Conservation (phyloP, 169 alveolate genomes). For the Plasmodium yoelii region DNA sequence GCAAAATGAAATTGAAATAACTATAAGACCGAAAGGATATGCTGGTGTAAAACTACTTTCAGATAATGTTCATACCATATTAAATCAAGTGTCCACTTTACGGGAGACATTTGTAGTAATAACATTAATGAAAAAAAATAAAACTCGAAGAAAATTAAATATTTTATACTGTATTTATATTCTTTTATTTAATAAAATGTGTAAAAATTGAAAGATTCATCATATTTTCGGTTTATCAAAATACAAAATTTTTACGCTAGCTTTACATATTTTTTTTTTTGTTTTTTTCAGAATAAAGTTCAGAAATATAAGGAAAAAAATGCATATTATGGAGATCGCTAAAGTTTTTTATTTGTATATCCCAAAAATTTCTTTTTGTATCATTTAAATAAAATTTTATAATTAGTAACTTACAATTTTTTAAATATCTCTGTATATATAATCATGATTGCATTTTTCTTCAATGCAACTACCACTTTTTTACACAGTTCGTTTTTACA, state of each 20-base stretch:
- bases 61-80: conserved; percentile 33
- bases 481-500: too few species aligned
- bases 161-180: conserved; percentile 10
- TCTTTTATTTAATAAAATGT: neutral
- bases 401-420: neutral
- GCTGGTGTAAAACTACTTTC: conserved; percentile 74
- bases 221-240: too few species aligned
- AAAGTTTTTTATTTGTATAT: neutral
- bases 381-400: neutral
- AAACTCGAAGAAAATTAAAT: neutral
- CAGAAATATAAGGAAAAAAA: conserved; percentile 55
- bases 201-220: too few species aligned
- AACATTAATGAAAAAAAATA: conserved; percentile 19
- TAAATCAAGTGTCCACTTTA: conserved; percentile 36
- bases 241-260: too few species aligned
- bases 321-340: conserved; percentile 34
- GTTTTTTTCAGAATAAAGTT: conserved; percentile 34
- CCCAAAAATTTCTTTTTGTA: neutral
- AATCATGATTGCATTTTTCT: neutral
- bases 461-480: too few species aligned
- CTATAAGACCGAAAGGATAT: conserved; percentile 68
- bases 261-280: neutral
- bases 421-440: conserved; percentile 8
- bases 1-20: conserved; percentile 59
- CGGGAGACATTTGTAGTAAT: conserved; percentile 48